Percentiles rank a stretch among this genome's conserved stretches.
Conservation (phyloP, 306 rosid species). For the Crataegus laevigata region DNA sequence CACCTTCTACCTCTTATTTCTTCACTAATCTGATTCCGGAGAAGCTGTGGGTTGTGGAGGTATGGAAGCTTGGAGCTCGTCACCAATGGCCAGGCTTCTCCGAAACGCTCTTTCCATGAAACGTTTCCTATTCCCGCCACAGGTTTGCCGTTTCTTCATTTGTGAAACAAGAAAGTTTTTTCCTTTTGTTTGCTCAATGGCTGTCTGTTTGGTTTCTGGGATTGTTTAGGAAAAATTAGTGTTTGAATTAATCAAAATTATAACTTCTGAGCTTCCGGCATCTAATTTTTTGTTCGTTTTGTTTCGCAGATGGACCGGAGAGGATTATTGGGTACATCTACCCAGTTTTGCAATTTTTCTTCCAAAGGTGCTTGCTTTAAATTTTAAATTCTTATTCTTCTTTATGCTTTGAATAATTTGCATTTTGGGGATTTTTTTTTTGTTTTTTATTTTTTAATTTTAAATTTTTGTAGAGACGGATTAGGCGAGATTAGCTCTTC, state of each 20-base stretch:
- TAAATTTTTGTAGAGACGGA: no score
- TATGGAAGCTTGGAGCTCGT: conserved; percentile 3
- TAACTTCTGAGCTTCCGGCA: neutral
- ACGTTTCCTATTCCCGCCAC: conserved; percentile 35
- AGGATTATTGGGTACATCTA: conserved; percentile 40
- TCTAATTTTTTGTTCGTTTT: conserved; percentile 8
- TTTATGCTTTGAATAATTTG: neutral
- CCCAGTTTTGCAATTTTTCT: conserved; percentile 48
- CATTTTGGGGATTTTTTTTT: no score
- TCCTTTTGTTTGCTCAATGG: neutral
- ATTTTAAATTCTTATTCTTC: neutral
- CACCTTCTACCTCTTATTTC: neutral
- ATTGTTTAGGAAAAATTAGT: neutral
- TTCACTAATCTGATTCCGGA: neutral
- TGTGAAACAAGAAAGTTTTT: neutral
- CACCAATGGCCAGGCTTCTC: conserved; percentile 66
- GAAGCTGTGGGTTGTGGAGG: neutral
- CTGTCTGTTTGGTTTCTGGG: conserved; percentile 4
- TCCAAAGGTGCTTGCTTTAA: conserved; percentile 52
- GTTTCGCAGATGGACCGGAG: conserved; percentile 42
- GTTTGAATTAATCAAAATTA: neutral
- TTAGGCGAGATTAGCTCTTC: no score
- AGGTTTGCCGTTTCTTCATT: conserved; percentile 34
- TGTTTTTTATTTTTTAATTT: no score
- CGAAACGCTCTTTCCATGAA: conserved; percentile 40